Base-by-base conservation (phyloP, 257 asterid species). In the Parsonsia alboflavescens region DNA sequence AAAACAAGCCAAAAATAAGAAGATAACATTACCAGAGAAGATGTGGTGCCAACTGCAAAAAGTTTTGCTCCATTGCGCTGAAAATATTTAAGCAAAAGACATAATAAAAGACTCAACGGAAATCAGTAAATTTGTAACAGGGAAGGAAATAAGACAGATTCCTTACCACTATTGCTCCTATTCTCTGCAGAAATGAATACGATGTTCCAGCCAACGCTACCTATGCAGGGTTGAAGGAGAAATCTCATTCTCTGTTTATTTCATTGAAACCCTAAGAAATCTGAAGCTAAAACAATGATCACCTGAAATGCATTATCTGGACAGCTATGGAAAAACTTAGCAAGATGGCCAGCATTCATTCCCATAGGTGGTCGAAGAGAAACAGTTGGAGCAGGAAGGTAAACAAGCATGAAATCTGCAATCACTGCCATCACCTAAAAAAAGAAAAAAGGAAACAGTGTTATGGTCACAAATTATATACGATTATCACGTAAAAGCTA, bases 351-450 rank as follows among this genome's bases (percentile, higher is more conserved):
- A 63, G 97, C 96, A 78, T 81, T 79, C 79, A 78, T 82, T 5
- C 88, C 89, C 65, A 90, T 88, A 72, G 95, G 92, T 15, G 92
- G 59, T 53, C 92, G 88, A 73, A 93, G 96, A 80, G 98, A 88
- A 79, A 93, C 90, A n/a, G 98, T 93, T 42, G 97, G 98, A 76
- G 97, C 98, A 16, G 97, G 98, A 76, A 93, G 97, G 83, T 89
- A 93, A 59, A 93, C 97, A 52, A 91, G 97, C 98, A 91, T 93
- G 86, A 91, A 93, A 86, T 91, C 98, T 71, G 98, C 98, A 77
- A 93, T 85, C 73, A 93, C 73, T 50, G 98, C 97, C 98, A 91
- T 93, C 73, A 86, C 96, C 97, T 91, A 79, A 56, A 5, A 6
- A 50, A 72, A 45, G 46, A 53, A 76, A 79, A 48, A 76, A 50